Evolutionary conservation across 495 filamentous ascomycete species (phyloP).

Genomic region (Pyrenula aspistea): DNA sequence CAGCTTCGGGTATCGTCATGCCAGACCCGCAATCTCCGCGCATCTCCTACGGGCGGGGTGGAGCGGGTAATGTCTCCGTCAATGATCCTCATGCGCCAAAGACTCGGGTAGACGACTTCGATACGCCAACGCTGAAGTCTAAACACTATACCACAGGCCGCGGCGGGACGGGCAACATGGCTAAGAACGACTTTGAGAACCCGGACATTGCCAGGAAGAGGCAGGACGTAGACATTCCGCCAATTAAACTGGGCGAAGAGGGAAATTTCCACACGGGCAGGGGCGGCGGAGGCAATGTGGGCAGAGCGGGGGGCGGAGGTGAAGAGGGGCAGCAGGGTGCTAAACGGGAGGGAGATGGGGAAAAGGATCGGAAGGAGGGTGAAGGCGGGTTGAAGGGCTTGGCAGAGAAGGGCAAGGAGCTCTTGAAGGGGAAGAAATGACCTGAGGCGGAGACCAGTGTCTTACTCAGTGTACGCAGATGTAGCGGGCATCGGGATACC

Average conservation of each 20-base stretch:
- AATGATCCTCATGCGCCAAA: constrained; percentile 26
- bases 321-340: not conserved
- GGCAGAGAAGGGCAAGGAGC: not conserved
- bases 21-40: not conserved
- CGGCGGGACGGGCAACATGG: constrained; percentile 66
- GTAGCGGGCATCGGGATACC: no score
- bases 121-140: constrained; percentile 74
- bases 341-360: not conserved
- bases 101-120: constrained; percentile 37
- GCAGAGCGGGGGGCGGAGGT: not conserved
- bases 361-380: not conserved
- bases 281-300: not conserved
- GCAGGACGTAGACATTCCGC: constrained; percentile 62
- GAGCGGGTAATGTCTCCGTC: constrained; percentile 16
- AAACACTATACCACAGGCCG: constrained; percentile 74
- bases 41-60: constrained; percentile 24
- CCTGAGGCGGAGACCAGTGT: not conserved
- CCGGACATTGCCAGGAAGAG: constrained; percentile 59
- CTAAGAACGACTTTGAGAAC: constrained; percentile 48
- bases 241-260: constrained; percentile 2
- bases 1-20: no score
- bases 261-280: not conserved
- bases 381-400: not conserved
- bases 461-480: no score
- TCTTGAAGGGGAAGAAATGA: not conserved